phyloP scores from a whole-genome alignment of 495 filamentous ascomycete species.

The Letharia lupina region DNA sequence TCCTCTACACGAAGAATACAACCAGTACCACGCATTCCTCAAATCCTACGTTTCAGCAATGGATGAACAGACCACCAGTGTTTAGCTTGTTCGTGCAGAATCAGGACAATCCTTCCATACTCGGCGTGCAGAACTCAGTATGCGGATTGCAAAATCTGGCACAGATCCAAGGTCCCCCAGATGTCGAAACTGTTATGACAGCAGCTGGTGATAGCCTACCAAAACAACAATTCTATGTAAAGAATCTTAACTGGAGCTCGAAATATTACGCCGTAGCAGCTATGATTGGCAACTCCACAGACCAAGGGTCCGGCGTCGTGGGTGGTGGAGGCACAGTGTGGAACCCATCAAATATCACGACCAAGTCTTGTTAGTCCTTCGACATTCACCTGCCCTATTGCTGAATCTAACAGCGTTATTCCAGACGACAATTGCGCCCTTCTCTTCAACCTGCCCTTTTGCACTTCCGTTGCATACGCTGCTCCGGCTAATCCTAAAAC shows the following conservation, averaged over 20 bases:
- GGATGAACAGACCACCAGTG: conserved; percentile 52
- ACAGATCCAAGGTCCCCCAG: conserved; percentile 46
- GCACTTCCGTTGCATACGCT: conserved; percentile 77
- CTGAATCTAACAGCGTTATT: conserved; percentile 18
- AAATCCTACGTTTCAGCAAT: conserved; percentile 29
- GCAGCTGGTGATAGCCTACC: conserved; percentile 53
- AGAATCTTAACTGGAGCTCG: conserved; percentile 58
- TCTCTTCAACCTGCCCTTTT: conserved; percentile 75
- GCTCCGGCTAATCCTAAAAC: conserved; percentile 69
- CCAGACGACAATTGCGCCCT: conserved; percentile 69
- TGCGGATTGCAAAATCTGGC: conserved; percentile 60
- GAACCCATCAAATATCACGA: conserved; percentile 56
- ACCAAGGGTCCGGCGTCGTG: conserved; percentile 41
- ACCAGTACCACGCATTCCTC: conserved; percentile 53
- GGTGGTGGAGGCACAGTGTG: conserved; percentile 68
- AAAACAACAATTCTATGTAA: conserved; percentile 79
- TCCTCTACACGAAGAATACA: conserved; percentile 66
- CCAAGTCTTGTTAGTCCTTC: conserved; percentile 58
- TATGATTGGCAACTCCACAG: conserved; percentile 47
- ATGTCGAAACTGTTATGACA: conserved; percentile 58
- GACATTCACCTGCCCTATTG: conserved; percentile 10
- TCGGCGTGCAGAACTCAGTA: conserved; percentile 64
- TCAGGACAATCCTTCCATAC: conserved; percentile 45
- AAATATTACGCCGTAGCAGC: conserved; percentile 66
- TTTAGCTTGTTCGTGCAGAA: conserved; percentile 76